Percentiles rank a stretch among this genome's conserved stretches.
These are phyloP conservation scores for Emericellopsis cladophorae DNA, from an alignment of 2,329 filamentous ascomycete genomes.

Conservation along the genomic window DNA sequence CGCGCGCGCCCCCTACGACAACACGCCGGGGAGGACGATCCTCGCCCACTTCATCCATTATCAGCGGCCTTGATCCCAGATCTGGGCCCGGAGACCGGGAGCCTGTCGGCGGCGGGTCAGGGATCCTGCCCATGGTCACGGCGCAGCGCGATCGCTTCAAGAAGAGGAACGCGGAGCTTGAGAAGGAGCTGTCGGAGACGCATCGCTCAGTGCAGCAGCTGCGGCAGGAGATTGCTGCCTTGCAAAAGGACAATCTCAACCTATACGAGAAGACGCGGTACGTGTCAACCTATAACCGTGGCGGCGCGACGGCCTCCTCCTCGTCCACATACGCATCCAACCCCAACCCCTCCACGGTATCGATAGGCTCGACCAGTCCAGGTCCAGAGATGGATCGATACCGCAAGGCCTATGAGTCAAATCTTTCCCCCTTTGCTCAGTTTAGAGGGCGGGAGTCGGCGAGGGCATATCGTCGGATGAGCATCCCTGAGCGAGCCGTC, in stretches of 20 bases:
- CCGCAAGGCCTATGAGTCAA: slow-evolving; percentile 83
- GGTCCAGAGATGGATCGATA: slow-evolving; percentile 72
- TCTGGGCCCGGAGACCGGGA: slow-evolving; percentile 37
- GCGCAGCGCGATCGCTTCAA: slow-evolving; percentile 97
- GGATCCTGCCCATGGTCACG: slow-evolving; percentile 95
- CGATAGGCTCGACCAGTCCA: slow-evolving; percentile 40
- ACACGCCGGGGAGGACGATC: slow-evolving; percentile 53
- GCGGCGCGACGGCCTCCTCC: slow-evolving; percentile 30
- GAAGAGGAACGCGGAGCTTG: slow-evolving; percentile 83
- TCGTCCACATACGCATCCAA: slow-evolving; percentile 57
- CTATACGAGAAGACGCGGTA: slow-evolving; percentile 98
- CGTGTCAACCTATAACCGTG: slow-evolving; percentile 81
- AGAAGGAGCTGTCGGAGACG: slow-evolving; percentile 75
- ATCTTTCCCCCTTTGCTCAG: slow-evolving; percentile 88
- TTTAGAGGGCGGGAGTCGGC: slow-evolving; percentile 91
- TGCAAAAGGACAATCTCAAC: slow-evolving; percentile 92
- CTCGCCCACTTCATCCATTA: slow-evolving; percentile 94
- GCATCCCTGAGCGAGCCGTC: slow-evolving; percentile 75
- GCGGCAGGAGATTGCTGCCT: slow-evolving; percentile 76
- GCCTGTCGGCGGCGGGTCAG: slow-evolving; percentile 61
- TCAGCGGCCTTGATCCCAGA: slow-evolving; percentile 82
- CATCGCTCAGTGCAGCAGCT: slow-evolving; percentile 75
- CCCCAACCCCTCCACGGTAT: slow-evolving; percentile 63
- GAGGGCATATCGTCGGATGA: slow-evolving; percentile 86
- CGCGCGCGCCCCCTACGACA: slow-evolving; percentile 40